Conservation (phyloP, 164 flowering plant species). For the Amborella trichopoda region DNA sequence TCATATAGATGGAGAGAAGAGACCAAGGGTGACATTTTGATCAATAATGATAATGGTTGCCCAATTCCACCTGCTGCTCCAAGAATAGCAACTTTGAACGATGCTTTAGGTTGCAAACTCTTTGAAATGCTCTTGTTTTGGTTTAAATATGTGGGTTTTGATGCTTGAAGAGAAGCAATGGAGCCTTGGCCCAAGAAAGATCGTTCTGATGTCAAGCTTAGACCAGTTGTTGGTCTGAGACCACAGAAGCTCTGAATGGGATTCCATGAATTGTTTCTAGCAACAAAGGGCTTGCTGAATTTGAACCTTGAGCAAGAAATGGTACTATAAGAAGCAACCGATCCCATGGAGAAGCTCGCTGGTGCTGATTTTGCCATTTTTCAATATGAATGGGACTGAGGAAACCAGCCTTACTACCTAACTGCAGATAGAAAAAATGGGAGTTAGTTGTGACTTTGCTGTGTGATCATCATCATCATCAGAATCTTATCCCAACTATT, state of each 20-base stretch:
- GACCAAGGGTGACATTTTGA: constrained; percentile 17
- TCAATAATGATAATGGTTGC: constrained; percentile 8
- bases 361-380: too few relatives aligned
- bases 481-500: too few relatives aligned
- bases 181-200: constrained; percentile 6
- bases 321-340: too few relatives aligned
- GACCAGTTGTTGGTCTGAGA: background rate
- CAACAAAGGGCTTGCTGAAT: background rate
- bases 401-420: too few relatives aligned
- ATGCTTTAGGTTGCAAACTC: constrained; percentile 1
- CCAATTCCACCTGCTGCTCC: constrained; percentile 10
- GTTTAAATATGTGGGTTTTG: background rate
- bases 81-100: constrained; percentile 6
- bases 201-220: constrained; percentile 3
- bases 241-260: background rate
- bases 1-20: constrained; percentile 14
- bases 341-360: too few relatives aligned
- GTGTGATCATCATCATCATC: too few relatives aligned
- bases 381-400: too few relatives aligned
- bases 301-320: constrained; percentile 4
- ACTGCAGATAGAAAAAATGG: too few relatives aligned
- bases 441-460: too few relatives aligned
- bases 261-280: constrained; percentile 1
- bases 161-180: constrained; percentile 2
- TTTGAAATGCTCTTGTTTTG: background rate